Percentiles rank a stretch among this genome's conserved stretches.
phyloP scores from a whole-genome alignment of 768 basidiomycete species.

The Podaxis sp. region DNA sequence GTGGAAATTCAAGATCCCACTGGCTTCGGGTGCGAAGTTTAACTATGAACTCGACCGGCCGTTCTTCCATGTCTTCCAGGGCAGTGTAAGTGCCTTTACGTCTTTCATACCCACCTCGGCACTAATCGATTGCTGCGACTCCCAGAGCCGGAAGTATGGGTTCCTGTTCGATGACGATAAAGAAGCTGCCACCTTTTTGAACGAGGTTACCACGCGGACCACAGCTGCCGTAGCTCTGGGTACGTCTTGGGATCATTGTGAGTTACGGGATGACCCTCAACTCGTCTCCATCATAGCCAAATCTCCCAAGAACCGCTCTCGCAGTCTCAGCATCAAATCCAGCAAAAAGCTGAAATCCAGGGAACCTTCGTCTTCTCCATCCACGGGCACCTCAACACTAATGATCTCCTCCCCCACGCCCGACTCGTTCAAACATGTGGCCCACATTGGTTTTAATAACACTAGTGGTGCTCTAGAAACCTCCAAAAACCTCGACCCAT shows the following conservation, averaged over 20 bases:
- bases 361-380: constrained; percentile 21
- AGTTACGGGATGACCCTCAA: constrained; percentile 20
- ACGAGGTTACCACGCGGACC: constrained; percentile 34
- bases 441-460: constrained; percentile 59
- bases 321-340: constrained; percentile 33
- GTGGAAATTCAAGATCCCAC: constrained; percentile 68
- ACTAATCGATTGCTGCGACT: constrained; percentile 46
- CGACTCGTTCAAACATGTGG: constrained; percentile 65
- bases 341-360: constrained; percentile 14
- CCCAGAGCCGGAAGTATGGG: constrained; percentile 51
- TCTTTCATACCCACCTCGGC: constrained; percentile 22
- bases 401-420: constrained; percentile 60
- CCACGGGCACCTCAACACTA: constrained; percentile 31
- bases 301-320: constrained; percentile 20
- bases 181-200: constrained; percentile 42
- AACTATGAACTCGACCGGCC: constrained; percentile 83
- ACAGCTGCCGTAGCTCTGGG: not conserved
- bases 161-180: constrained; percentile 52
- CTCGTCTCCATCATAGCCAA: constrained; percentile 7
- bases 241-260: constrained; percentile 11
- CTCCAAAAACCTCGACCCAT: constrained; percentile 50
- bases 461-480: constrained; percentile 50
- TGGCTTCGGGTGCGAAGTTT: constrained; percentile 32
- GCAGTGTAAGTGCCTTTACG: constrained; percentile 58
- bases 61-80: constrained; percentile 90